Evolutionary conservation across 192 early-diverging fungal species (phyloP).

Genomic region (Chytriomyces sp.): DNA sequence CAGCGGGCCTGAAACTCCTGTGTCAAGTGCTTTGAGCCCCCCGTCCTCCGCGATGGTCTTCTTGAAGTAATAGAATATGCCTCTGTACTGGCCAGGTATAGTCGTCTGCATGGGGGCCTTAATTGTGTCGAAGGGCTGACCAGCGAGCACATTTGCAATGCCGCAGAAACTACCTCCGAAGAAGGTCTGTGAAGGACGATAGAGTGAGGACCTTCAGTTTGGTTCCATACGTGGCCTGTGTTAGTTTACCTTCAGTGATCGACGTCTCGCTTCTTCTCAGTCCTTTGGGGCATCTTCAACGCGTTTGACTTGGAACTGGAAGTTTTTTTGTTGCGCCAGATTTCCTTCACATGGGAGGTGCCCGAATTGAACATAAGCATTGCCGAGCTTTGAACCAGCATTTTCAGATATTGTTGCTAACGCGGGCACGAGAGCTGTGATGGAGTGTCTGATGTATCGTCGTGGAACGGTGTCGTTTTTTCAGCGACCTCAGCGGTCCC

Average conservation of each 20-base stretch:
- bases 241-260: slow-evolving; percentile 19
- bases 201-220: neutral
- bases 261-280: slow-evolving; percentile 37
- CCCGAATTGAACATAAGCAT: too few relatives aligned
- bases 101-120: slow-evolving; percentile 78
- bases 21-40: slow-evolving; percentile 90
- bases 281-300: too few relatives aligned
- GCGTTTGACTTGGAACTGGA: too few relatives aligned
- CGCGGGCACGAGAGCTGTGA: too few relatives aligned
- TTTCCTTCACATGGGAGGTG: too few relatives aligned
- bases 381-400: too few relatives aligned
- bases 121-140: slow-evolving; percentile 71
- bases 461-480: too few relatives aligned
- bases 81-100: slow-evolving; percentile 72
- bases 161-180: slow-evolving; percentile 92
- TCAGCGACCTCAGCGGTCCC: too few relatives aligned
- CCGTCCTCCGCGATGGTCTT: slow-evolving; percentile 85
- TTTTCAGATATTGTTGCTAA: too few relatives aligned
- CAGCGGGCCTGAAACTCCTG: slow-evolving; percentile 92
- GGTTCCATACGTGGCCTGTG: slow-evolving; percentile 21
- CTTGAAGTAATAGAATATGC: slow-evolving; percentile 87
- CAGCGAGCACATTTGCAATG: slow-evolving; percentile 79
- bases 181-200: slow-evolving; percentile 69
- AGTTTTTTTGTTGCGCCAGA: too few relatives aligned
- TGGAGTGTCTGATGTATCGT: too few relatives aligned